Base-by-base conservation (phyloP, 2,329 filamentous ascomycete genomes). In the Mollisiaceae sp. region DNA sequence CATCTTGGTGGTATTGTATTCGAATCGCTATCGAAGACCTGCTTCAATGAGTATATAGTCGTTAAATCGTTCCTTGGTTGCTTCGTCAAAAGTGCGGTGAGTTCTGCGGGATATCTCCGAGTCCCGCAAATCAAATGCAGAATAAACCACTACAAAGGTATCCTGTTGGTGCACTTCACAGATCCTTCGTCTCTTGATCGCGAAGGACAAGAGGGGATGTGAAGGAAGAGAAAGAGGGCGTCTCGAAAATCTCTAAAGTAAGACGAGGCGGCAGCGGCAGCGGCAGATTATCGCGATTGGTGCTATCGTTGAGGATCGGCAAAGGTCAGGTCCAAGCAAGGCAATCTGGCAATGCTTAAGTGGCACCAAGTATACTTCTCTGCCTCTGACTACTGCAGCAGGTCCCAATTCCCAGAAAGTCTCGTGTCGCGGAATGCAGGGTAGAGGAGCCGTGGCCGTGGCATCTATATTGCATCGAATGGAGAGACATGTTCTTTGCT, bases 251-350 rank as follows among this genome's bases (percentile, higher is more conserved):
- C 22, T 35, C 32, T 15, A n/a, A 32, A 43, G 64, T 65, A 63
- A 64, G 66, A 64, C 62, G 60, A 63, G 39, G 61, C 52, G 65
- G 22, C 32, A 60, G 63, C n/a, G n/a, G n/a, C n/a, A n/a, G 63
- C 52, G 62, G 50, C 59, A 63, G 68, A 64, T 24, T 64, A 68
- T 68, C 64, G 67, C 65, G 70, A 71, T 73, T 73, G 71, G 71
- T 62, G 61, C 47, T 60, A 47, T 18, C 32, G 9, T 27, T 47
- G 27, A 61, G 14, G 64, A 66, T 67, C 64, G 58, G 64, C 62
- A 47, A 41, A 20, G 64, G 63, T 72, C 60, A 64, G 64, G 63
- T 36, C 65, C 62, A 64, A 65, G 64, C 65, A 70, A 63, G 69
- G 67, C 70, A 65, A 64, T 45, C 63, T 66, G 65, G 61, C 61